Evolutionary conservation across 2,329 filamentous ascomycete species (phyloP).

Genomic region (Colletotrichum trifolii): DNA sequence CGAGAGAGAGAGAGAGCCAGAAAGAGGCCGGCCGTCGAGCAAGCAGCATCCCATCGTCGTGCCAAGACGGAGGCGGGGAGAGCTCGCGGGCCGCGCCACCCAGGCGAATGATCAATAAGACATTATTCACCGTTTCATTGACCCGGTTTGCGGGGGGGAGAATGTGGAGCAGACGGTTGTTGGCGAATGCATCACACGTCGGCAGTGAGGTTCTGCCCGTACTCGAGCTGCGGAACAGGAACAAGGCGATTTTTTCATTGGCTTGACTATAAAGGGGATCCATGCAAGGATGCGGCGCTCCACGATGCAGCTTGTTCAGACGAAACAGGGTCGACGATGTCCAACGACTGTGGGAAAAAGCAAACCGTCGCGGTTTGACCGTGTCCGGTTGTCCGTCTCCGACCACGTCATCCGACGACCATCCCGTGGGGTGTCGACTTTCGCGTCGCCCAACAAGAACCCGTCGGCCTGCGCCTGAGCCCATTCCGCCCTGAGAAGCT

Average conservation of each 20-base stretch:
- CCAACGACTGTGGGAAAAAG: neutral
- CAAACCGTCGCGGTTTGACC: neutral
- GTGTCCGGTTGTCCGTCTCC: slow-evolving; percentile 2
- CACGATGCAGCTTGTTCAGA: slow-evolving; percentile 1
- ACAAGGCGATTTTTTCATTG: slow-evolving; percentile 1
- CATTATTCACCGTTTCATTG: slow-evolving; percentile 9
- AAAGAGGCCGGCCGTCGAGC: too few relatives aligned
- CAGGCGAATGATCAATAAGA: slow-evolving; percentile 19
- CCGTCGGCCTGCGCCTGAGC: neutral
- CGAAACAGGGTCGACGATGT: slow-evolving; percentile 4
- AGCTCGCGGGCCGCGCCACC: slow-evolving; percentile 1
- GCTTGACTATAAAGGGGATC: neutral
- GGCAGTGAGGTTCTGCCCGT: slow-evolving; percentile 1
- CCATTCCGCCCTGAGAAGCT: slow-evolving; percentile 1
- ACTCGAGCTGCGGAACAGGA: neutral
- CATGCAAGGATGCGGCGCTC: slow-evolving; percentile 1
- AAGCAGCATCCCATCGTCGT: neutral
- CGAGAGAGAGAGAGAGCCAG: too few relatives aligned
- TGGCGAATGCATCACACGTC: neutral
- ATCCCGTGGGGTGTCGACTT: neutral
- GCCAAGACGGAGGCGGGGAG: slow-evolving; percentile 15
- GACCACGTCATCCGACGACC: slow-evolving; percentile 8
- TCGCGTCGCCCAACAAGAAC: slow-evolving; percentile 1
- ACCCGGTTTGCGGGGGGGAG: neutral
- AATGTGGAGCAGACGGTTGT: slow-evolving; percentile 7